These are phyloP conservation scores for Arabidopsis lyrata DNA, from an alignment of 441 rosid species.

Conservation along the genomic window DNA sequence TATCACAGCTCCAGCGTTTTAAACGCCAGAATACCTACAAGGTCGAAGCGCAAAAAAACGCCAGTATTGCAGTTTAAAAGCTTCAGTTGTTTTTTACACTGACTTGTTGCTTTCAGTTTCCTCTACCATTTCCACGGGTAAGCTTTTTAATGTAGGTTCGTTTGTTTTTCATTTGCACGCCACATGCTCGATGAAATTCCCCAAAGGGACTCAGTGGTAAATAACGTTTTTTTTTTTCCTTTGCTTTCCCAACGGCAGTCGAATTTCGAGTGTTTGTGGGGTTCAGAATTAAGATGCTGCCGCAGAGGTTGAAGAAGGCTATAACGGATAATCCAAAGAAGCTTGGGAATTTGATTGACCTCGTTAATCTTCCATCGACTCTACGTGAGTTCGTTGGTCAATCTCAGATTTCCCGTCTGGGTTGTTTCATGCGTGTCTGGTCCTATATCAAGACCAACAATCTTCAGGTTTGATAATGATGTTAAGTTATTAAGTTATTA, in stretches of 20 bases:
- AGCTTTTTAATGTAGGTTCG: not conserved
- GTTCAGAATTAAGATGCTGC: slow-evolving; percentile 59
- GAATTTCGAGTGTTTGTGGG: slow-evolving; percentile 2
- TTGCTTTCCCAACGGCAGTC: not conserved
- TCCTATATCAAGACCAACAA: slow-evolving; percentile 84
- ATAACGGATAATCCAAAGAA: slow-evolving; percentile 77
- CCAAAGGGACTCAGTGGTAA: not conserved
- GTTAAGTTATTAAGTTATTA: slow-evolving; percentile 1
- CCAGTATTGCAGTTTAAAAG: not conserved
- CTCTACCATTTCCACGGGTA: not conserved
- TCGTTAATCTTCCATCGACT: slow-evolving; percentile 79
- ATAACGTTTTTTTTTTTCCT: not conserved
- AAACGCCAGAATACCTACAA: slow-evolving; percentile 4
- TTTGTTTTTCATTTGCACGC: slow-evolving; percentile 6
- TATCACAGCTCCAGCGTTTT: slow-evolving; percentile 18
- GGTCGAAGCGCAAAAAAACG: not conserved
- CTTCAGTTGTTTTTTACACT: not conserved
- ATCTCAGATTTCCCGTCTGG: slow-evolving; percentile 86
- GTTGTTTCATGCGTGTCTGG: slow-evolving; percentile 90
- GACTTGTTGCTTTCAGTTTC: slow-evolving; percentile 5
- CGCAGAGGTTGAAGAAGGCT: slow-evolving; percentile 70
- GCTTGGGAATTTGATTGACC: slow-evolving; percentile 81
- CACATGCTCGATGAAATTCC: slow-evolving; percentile 46
- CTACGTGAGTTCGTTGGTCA: slow-evolving; percentile 83
- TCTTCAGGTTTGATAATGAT: slow-evolving; percentile 74